phyloP scores from a whole-genome alignment of 257 asterid genomes.

The Osmanthus fragrans region DNA sequence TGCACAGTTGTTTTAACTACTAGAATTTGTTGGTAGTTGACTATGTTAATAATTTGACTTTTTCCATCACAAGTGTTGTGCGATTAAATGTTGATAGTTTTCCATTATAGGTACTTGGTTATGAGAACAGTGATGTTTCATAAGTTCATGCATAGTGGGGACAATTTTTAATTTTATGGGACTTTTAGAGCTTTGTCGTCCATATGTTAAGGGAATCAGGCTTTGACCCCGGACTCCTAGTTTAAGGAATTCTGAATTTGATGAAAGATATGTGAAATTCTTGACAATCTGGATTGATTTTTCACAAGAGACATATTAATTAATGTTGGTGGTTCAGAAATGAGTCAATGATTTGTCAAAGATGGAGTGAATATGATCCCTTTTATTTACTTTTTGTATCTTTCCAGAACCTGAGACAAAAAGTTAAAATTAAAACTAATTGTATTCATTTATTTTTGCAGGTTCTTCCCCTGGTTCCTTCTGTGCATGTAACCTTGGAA shows the following conservation, averaged over 20 bases:
- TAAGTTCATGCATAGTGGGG: not conserved
- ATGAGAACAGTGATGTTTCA: not conserved
- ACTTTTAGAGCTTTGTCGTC: not conserved
- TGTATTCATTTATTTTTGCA: constrained; percentile 27
- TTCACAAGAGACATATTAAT: no score
- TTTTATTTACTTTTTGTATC: not conserved
- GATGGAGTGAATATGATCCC: not conserved
- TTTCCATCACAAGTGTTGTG: no score
- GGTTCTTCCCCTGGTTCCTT: constrained; percentile 87
- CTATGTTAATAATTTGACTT: no score
- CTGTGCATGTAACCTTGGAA: constrained; percentile 63
- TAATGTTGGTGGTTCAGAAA: not conserved
- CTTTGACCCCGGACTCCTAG: not conserved
- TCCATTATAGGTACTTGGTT: not conserved
- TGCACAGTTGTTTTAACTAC: no score
- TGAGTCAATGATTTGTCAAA: not conserved
- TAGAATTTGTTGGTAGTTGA: no score
- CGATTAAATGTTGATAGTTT: not conserved
- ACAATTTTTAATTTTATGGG: not conserved
- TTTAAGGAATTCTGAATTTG: not conserved
- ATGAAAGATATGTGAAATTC: not conserved
- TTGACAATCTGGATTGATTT: not conserved
- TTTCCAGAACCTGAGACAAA: not conserved
- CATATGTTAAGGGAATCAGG: not conserved
- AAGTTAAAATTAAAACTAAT: not conserved